Conservation (phyloP, 2,329 filamentous ascomycete species). For the Aureobasidium sp. region DNA sequence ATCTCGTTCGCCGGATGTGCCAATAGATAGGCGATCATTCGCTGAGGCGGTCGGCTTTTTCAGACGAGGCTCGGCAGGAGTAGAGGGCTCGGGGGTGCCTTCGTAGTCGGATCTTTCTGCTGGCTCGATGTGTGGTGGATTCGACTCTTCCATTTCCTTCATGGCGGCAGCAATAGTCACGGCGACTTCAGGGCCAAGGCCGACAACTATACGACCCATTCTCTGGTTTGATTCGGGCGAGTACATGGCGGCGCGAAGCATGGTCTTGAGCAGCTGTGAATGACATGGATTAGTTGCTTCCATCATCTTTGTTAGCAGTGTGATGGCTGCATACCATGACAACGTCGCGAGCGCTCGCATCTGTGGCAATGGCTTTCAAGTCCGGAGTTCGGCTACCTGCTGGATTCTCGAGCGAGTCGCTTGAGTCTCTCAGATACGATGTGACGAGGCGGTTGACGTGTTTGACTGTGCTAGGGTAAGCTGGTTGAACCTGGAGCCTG, state of each 20-base stretch:
- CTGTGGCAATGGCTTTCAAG: conserved; percentile 43
- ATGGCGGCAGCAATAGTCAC: conserved; percentile 35
- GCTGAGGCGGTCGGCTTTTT: background rate
- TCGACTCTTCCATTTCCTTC: conserved; percentile 30
- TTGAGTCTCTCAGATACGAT: conserved; percentile 43
- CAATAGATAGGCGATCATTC: background rate
- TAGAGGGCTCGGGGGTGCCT: conserved; percentile 17
- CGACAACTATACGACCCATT: conserved; percentile 38
- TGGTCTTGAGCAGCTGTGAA: conserved; percentile 39
- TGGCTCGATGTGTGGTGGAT: conserved; percentile 22
- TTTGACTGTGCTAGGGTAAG: conserved; percentile 31
- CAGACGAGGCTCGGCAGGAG: background rate
- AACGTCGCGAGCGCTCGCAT: conserved; percentile 32
- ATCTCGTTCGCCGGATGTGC: conserved; percentile 31
- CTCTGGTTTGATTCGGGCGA: conserved; percentile 42
- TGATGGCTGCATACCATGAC: conserved; percentile 26
- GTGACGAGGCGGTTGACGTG: conserved; percentile 43
- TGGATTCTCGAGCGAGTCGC: conserved; percentile 35
- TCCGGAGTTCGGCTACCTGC: conserved; percentile 37
- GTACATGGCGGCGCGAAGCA: conserved; percentile 43
- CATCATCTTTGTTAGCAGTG: background rate
- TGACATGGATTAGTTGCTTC: background rate
- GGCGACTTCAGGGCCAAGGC: conserved; percentile 32
- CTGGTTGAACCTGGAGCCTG: background rate
- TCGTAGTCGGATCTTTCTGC: conserved; percentile 25